Conservation (phyloP, 2,329 filamentous ascomycete species). For the Coccinonectria pachysandricola region DNA sequence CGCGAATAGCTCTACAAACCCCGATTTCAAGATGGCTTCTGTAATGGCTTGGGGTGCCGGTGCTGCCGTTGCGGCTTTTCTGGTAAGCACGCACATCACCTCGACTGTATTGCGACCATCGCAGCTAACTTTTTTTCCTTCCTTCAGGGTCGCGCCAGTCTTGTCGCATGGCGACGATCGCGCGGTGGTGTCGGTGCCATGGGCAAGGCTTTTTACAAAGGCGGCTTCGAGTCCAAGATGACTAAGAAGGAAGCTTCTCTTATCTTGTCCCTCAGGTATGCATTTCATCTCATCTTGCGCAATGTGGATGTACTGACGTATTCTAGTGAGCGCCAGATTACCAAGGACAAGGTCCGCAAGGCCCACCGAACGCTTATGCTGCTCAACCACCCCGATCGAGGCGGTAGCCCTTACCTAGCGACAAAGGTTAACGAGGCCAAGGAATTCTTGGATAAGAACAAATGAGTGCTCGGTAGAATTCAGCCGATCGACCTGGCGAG, state of each 20-base stretch:
- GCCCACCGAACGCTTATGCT: constrained; percentile 94
- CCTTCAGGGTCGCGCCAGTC: constrained; percentile 74
- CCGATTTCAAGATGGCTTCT: constrained; percentile 27
- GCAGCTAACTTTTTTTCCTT: constrained; percentile 4
- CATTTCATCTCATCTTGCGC: not conserved
- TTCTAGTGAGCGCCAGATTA: constrained; percentile 69
- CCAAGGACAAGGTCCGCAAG: constrained; percentile 90
- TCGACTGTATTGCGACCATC: not conserved
- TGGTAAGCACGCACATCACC: constrained; percentile 32
- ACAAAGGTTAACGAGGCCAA: constrained; percentile 99
- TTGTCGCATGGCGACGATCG: constrained; percentile 79
- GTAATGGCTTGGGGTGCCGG: constrained; percentile 37
- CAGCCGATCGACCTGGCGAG: no score
- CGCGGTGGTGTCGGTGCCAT: constrained; percentile 67
- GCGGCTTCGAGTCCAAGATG: constrained; percentile 96
- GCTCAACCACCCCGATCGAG: constrained; percentile 93
- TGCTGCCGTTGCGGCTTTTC: constrained; percentile 40
- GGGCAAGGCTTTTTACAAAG: constrained; percentile 93
- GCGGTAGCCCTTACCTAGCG: constrained; percentile 89
- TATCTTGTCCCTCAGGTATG: constrained; percentile 81
- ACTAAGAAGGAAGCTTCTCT: constrained; percentile 81
- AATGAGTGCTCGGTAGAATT: no score
- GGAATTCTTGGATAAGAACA: constrained; percentile 75
- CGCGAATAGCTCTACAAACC: constrained; percentile 3
- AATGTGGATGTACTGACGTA: constrained; percentile 4